Conservation (phyloP, 2,329 filamentous ascomycete genomes). For the Penicillium sp. region DNA sequence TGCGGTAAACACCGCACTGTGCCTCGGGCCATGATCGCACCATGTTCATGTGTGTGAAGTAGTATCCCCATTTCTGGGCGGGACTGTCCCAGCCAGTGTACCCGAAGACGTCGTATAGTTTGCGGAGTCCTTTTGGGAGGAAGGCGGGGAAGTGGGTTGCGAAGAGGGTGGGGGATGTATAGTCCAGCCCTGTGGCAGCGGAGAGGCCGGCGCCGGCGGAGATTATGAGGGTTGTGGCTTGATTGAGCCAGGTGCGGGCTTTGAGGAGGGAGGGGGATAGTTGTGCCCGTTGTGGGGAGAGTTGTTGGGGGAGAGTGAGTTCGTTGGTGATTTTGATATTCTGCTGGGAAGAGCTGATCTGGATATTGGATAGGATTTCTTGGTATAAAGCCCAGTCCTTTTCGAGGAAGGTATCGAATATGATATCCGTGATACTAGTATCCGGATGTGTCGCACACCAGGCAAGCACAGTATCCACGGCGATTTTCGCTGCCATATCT, state of each 20-base stretch:
- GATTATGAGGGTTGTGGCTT: conserved; percentile 14
- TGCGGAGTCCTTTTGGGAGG: neutral
- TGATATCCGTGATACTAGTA: conserved; percentile 1
- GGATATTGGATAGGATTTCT: neutral
- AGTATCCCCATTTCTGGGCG: conserved; percentile 6
- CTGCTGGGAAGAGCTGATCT: neutral
- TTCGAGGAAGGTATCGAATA: neutral
- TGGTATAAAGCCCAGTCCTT: neutral
- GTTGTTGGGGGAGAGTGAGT: neutral
- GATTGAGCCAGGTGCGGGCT: conserved; percentile 3
- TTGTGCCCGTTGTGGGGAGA: neutral
- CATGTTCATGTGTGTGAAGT: neutral
- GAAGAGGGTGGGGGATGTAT: conserved; percentile 34
- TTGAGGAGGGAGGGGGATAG: neutral
- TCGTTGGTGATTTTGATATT: neutral
- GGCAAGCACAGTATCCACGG: neutral
- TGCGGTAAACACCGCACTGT: neutral
- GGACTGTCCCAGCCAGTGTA: neutral
- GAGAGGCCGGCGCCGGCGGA: conserved; percentile 32
- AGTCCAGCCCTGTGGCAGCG: conserved; percentile 33
- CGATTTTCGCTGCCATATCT: conserved; percentile 1
- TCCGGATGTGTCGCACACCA: neutral
- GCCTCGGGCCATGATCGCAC: neutral
- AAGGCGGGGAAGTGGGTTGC: neutral
- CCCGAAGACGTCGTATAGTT: neutral